Evolutionary conservation across 257 asterid species (phyloP).

Genomic region (Perilla frutescens): DNA sequence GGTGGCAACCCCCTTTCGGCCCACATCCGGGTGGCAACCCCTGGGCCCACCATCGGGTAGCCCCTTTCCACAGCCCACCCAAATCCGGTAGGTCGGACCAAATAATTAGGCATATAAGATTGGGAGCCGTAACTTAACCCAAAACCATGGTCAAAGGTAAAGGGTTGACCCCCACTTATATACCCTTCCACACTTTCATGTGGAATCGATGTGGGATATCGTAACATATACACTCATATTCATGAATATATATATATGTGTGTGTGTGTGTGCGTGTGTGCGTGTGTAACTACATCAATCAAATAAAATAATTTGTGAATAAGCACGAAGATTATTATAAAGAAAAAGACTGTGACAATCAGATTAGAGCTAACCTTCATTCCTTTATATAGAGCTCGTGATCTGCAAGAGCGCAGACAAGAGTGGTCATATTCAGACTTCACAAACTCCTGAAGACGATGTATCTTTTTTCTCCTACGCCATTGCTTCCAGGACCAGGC

Average conservation of each 20-base stretch:
- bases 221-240: not conserved
- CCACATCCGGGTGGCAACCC: too few species aligned
- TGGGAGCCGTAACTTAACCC: too few species aligned
- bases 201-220: too few species aligned
- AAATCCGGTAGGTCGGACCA: too few species aligned
- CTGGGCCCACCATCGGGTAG: too few species aligned
- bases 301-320: not conserved
- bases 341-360: constrained; percentile 31
- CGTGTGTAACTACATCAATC: not conserved
- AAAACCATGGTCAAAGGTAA: too few species aligned
- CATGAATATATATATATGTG: not conserved
- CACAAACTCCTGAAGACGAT: constrained; percentile 88
- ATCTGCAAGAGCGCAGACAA: constrained; percentile 91
- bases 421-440: constrained; percentile 96
- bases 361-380: constrained; percentile 73
- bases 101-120: too few species aligned
- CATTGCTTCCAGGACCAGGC: constrained; percentile 99
- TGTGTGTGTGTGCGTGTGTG: too few species aligned
- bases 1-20: too few species aligned
- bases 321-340: constrained; percentile 12
- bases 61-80: too few species aligned
- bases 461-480: constrained; percentile 92
- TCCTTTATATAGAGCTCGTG: constrained; percentile 96
- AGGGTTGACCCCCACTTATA: too few species aligned
- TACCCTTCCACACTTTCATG: too few species aligned